Percentiles rank a stretch among this genome's conserved stretches.
Conservation (phyloP, 768 basidiomycete species). For the Cyclocybe aegerita region DNA sequence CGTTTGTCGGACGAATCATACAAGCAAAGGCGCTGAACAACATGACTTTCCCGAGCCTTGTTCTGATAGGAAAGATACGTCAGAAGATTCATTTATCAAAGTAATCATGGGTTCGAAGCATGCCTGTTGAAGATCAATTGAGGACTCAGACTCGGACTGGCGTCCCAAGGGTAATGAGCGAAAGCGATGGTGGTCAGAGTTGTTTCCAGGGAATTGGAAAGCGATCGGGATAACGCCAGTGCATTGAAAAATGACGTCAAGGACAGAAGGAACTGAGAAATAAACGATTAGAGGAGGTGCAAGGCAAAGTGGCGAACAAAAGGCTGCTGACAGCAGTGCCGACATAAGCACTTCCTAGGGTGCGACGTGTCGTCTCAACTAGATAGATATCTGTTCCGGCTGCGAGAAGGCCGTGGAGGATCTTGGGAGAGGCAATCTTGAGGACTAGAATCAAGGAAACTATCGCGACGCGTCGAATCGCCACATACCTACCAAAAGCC, state of each 20-base stretch:
- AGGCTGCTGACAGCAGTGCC: constrained; percentile 59
- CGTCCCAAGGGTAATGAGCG: constrained; percentile 73
- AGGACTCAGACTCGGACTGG: constrained; percentile 31
- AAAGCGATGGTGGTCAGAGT: constrained; percentile 80
- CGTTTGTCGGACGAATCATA: constrained; percentile 85
- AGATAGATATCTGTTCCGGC: constrained; percentile 80
- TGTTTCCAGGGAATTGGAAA: constrained; percentile 93
- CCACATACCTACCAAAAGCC: constrained; percentile 59
- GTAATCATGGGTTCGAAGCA: neutral
- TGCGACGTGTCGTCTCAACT: constrained; percentile 53
- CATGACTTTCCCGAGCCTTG: constrained; percentile 35
- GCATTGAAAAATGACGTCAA: constrained; percentile 87
- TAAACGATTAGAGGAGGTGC: neutral
- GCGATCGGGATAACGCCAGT: constrained; percentile 78
- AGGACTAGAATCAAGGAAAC: constrained; percentile 1
- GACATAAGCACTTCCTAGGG: constrained; percentile 59
- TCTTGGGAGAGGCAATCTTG: constrained; percentile 72
- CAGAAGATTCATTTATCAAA: neutral
- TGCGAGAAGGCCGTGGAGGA: constrained; percentile 76
- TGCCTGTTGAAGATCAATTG: constrained; percentile 42
- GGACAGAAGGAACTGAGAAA: constrained; percentile 69
- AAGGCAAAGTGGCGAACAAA: neutral
- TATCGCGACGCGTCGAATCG: neutral
- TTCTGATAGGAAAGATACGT: constrained; percentile 23
- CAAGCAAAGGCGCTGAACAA: constrained; percentile 75